These are phyloP conservation scores for Plasmodium gallinaceum DNA, from an alignment of 169 alveolate species.

Conservation along the genomic window DNA sequence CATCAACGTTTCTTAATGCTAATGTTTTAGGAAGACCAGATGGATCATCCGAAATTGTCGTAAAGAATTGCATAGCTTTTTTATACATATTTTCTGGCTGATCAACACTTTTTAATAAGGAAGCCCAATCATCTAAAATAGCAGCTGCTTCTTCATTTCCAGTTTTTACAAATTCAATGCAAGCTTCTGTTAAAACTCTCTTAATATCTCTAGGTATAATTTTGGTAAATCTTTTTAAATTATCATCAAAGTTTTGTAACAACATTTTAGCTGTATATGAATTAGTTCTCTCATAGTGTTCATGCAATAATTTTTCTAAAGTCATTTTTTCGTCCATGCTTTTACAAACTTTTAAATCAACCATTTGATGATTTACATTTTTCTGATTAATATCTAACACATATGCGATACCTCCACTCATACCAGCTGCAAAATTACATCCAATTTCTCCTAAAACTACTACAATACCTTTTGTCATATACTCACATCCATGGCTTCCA, in stretches of 20 bases:
- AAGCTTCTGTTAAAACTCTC: slow-evolving; percentile 80
- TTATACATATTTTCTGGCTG: slow-evolving; percentile 78
- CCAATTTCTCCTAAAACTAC: slow-evolving; percentile 87
- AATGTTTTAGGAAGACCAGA: slow-evolving; percentile 61
- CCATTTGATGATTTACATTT: slow-evolving; percentile 79
- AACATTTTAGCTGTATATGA: slow-evolving; percentile 77
- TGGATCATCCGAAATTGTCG: slow-evolving; percentile 66
- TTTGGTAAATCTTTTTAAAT: slow-evolving; percentile 70
- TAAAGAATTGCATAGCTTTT: slow-evolving; percentile 76
- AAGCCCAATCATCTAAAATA: slow-evolving; percentile 80
- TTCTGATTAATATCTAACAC: slow-evolving; percentile 78
- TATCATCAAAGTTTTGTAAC: slow-evolving; percentile 61
- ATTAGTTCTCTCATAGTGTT: slow-evolving; percentile 78
- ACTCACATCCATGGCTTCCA: slow-evolving; percentile 90
- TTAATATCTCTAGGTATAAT: slow-evolving; percentile 80
- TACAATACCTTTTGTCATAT: slow-evolving; percentile 89
- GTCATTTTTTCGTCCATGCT: slow-evolving; percentile 80
- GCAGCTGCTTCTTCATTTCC: slow-evolving; percentile 80
- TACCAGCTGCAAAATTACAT: slow-evolving; percentile 89
- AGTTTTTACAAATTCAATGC: slow-evolving; percentile 79
- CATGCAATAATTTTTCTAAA: slow-evolving; percentile 75
- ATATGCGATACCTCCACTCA: slow-evolving; percentile 89
- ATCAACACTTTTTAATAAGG: slow-evolving; percentile 66
- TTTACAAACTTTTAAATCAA: slow-evolving; percentile 78
- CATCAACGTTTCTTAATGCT: slow-evolving; percentile 72